phyloP scores from a whole-genome alignment of 768 basidiomycete genomes.

The Collybia sp. region DNA sequence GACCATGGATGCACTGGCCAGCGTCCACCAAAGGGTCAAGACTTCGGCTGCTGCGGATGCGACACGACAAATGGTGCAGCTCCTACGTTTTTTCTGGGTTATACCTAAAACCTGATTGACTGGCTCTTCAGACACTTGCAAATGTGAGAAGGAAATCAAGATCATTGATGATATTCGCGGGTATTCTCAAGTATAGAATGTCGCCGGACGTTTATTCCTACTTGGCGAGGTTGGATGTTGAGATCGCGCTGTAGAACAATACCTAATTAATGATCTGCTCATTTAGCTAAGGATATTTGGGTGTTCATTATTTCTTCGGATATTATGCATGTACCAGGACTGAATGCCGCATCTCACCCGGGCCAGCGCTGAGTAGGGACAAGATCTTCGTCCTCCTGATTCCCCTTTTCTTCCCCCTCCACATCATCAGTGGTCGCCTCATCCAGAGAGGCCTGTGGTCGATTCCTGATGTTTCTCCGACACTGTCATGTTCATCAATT shows the following conservation, averaged over 20 bases:
- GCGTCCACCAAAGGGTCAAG: slow-evolving; percentile 76
- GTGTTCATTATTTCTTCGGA: too few species aligned
- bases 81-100: background rate
- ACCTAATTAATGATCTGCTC: background rate
- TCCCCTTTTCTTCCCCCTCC: slow-evolving; percentile 22
- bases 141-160: slow-evolving; percentile 76
- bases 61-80: slow-evolving; percentile 67
- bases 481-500: too few species aligned
- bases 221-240: slow-evolving; percentile 79
- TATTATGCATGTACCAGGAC: background rate
- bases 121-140: slow-evolving; percentile 47
- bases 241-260: slow-evolving; percentile 60
- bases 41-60: slow-evolving; percentile 66
- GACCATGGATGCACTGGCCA: slow-evolving; percentile 89
- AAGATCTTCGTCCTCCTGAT: slow-evolving; percentile 23
- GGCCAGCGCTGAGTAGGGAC: slow-evolving; percentile 35
- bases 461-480: slow-evolving; percentile 1
- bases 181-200: slow-evolving; percentile 85
- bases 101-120: slow-evolving; percentile 9
- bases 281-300: too few species aligned
- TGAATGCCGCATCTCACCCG: background rate
- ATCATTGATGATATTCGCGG: slow-evolving; percentile 84
- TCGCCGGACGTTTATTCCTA: slow-evolving; percentile 88
- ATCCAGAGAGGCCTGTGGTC: slow-evolving; percentile 2
- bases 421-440: slow-evolving; percentile 9